Percentiles rank a stretch among this genome's conserved stretches.
Evolutionary conservation across 176 grass and related monocot species (phyloP).

Genomic region (Rhynchospora tenuis): DNA sequence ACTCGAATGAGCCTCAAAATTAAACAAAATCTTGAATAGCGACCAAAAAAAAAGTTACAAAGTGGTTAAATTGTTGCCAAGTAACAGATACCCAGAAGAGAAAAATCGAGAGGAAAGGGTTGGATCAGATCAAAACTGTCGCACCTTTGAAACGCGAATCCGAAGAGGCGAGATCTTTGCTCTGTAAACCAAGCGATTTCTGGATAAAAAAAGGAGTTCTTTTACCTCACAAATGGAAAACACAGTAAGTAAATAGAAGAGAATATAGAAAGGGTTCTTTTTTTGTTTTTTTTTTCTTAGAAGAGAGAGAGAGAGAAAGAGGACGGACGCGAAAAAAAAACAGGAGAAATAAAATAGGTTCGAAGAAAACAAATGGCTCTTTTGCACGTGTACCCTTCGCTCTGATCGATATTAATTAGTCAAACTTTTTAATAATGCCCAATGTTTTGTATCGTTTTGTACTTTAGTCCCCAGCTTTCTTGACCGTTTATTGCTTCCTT

Average conservation of each 20-base stretch:
- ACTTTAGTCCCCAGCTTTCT: background rate
- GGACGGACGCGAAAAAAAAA: background rate
- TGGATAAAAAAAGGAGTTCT: background rate
- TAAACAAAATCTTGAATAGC: background rate
- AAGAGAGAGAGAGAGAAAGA: background rate
- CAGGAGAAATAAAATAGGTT: background rate
- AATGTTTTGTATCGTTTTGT: background rate
- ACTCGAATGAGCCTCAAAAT: background rate
- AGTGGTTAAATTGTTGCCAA: conserved; percentile 4
- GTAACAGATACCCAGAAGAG: background rate
- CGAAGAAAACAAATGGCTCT: background rate
- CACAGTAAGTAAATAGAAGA: conserved; percentile 13
- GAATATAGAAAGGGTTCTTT: conserved; percentile 16
- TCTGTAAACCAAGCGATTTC: conserved; percentile 7
- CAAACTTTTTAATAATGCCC: background rate
- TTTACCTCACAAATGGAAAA: conserved; percentile 7
- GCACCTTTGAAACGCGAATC: background rate
- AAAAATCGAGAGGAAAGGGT: background rate
- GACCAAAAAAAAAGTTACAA: conserved; percentile 6
- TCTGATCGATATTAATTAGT: background rate
- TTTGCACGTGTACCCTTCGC: conserved; percentile 8
- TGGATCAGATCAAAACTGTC: conserved; percentile 20
- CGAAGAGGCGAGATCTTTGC: conserved; percentile 17
- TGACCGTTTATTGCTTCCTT: background rate
- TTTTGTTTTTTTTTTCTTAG: background rate